Base-by-base conservation (phyloP, 1,284 basidiomycete species). In the Puccinia triticina region DNA sequence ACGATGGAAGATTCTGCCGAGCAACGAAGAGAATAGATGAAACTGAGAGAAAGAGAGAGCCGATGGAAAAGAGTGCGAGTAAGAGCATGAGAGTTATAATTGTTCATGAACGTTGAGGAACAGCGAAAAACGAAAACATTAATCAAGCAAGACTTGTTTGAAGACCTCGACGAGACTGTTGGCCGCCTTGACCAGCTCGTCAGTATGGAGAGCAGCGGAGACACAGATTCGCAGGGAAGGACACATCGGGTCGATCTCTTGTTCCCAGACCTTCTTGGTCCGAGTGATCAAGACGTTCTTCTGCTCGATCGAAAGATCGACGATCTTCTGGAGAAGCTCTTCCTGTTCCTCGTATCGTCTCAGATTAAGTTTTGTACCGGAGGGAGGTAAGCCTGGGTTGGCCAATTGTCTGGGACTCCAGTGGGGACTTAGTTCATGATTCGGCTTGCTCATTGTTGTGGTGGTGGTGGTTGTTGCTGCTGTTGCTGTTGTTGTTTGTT, bases 231-330 rank as follows among this genome's bases (percentile, higher is more conserved):
- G 48, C 21, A 82, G 43, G 53, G 73, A 76, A 1, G 81, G 81
- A 23, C 29, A n/a, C 66, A 69, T 76, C 10, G 64, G 64, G 66
- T 82, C 73, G 14, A 82, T 82, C 37, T 82, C 81, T 76, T 82
- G 81, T 76, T 82, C 81, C 81, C 81, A 82, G 53, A 82, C 64
- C 43, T 76, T 82, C 74, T 82, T 82, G 5, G 73, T 77, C 50
- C 81, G 29, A 69, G 73, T 82, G 12, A 82, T 69, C 26, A 82
- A 34, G 11, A 76, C 43, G 64, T 53, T 50, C 61, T 76, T 75
- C 34, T 82, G 32, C 18, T 32, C 55, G 48, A 82, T 76, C 3
- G 61, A 43, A 37, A 57, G 66, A 71, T 76, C 81, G 10, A 82
- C 81, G 23, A 82, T 59, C 16, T 57, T 46, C 57, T 82, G 73